Base-by-base conservation (phyloP, 768 basidiomycete species). In the Boletus rubropictus region DNA sequence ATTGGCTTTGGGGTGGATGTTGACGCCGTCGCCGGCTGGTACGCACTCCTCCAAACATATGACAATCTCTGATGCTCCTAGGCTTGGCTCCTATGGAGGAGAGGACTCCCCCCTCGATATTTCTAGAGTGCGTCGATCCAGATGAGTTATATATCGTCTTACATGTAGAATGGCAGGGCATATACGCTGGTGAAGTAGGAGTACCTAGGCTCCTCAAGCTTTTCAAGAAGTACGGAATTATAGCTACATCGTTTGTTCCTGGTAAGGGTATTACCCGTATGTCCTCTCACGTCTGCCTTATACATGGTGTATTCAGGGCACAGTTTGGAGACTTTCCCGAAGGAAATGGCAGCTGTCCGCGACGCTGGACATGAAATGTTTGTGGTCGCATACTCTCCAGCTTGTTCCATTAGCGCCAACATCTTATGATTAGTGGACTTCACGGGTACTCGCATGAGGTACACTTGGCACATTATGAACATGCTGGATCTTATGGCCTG, bases 171-270 rank as follows among this genome's bases (percentile, higher is more conserved):
- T 29, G 43, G 2, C 35, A 72, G 76, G 84, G 85, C 7, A 77
- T 86, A 70, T 88, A 77, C 54, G 83, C 86, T 0, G 86, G 86
- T 15, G 84, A n/a, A 87, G 83, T 89, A 24, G 86, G 86, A 3
- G 69, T 75, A 0, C 79, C 78, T 5, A 77, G 85, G 12, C 70
- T 88, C 7, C 69, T 88, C 53, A 86, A 84, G 64, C 64, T 87
- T 18, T 86, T 88, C 66, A 68, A 73, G 27, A 86, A 86, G 64
- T 84, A 83, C 59, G 69, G 71, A n/a, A 80, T 79, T 50, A 74
- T 67, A 62, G 80, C 84, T 20, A 84, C 80, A 9, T 86, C 84
- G 83, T 88, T 86, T 61, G 85, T 86, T 44, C 83, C 84, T 21
- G 85, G 83, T 77, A 54, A 21, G 50, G 33, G 2, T 14, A 3